Conservation (phyloP, 768 basidiomycete genomes). For the Trametes cingulata region DNA sequence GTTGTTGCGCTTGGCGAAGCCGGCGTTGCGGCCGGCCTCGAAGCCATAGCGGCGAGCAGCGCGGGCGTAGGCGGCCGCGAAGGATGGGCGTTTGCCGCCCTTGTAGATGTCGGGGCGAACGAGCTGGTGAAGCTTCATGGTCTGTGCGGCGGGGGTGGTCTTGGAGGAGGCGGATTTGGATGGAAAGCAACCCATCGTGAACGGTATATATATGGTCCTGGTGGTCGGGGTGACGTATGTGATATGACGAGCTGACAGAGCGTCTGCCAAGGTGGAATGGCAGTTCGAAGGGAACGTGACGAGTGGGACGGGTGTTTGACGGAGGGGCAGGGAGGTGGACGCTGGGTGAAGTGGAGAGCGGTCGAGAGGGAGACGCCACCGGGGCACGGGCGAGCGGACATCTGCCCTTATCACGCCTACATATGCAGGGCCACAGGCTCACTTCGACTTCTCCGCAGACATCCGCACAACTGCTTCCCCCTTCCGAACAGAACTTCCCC, state of each 20-base stretch:
- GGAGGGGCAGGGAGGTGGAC: not conserved
- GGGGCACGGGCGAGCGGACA: not conserved
- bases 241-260: not conserved
- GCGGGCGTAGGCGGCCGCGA: conserved; percentile 32
- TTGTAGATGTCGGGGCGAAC: conserved; percentile 26
- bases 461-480: not conserved
- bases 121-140: conserved; percentile 26
- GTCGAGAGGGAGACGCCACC: conserved; percentile 10
- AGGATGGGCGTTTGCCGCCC: conserved; percentile 28
- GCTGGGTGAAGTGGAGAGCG: conserved; percentile 2
- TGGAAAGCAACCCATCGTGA: conserved; percentile 16
- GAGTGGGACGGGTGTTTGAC: not conserved
- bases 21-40: conserved; percentile 29
- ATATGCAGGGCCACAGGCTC: not conserved
- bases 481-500: conserved; percentile 13
- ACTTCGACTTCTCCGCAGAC: conserved; percentile 2
- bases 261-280: no score
- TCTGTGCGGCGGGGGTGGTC: not conserved
- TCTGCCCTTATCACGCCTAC: conserved; percentile 7
- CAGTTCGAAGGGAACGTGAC: not conserved
- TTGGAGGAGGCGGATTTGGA: conserved; percentile 10
- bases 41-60: conserved; percentile 33
- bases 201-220: conserved; percentile 5
- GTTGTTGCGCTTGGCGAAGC: conserved; percentile 32
- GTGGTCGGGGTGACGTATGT: not conserved